Percentiles rank a stretch among this genome's conserved stretches.
Evolutionary conservation across 441 rosid species (phyloP).

Genomic region (Daphne laureola): DNA sequence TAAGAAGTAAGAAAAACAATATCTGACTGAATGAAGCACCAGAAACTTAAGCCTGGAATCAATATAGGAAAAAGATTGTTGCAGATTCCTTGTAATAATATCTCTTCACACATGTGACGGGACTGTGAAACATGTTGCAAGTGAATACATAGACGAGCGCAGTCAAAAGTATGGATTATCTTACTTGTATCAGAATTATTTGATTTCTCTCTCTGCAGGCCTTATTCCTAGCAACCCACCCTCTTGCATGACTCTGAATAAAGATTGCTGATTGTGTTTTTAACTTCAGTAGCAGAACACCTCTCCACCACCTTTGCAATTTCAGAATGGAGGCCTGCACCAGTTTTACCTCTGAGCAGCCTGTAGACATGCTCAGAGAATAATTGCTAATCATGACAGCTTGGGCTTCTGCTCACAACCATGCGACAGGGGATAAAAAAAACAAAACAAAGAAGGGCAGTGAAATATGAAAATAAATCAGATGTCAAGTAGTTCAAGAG

Average conservation of each 20-base stretch:
- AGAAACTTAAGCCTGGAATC: too few relatives aligned
- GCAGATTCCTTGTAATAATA: too few relatives aligned
- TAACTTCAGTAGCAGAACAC: slow-evolving; percentile 30
- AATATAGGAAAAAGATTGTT: too few relatives aligned
- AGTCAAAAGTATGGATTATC: slow-evolving; percentile 8
- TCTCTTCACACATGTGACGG: background rate
- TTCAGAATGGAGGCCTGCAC: slow-evolving; percentile 29
- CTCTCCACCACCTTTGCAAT: slow-evolving; percentile 91
- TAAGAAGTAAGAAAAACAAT: too few relatives aligned
- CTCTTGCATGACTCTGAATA: slow-evolving; percentile 57
- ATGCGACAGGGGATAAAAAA: slow-evolving; percentile 1
- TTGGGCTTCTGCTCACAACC: slow-evolving; percentile 30
- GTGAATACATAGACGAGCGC: background rate
- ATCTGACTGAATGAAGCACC: too few relatives aligned
- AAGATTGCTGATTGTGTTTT: slow-evolving; percentile 40
- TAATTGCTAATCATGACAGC: slow-evolving; percentile 13
- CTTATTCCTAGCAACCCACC: slow-evolving; percentile 47
- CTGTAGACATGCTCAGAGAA: slow-evolving; percentile 18
- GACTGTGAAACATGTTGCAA: background rate
- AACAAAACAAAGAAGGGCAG: too few relatives aligned
- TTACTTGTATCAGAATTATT: slow-evolving; percentile 63
- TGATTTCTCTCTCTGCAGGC: slow-evolving; percentile 31
- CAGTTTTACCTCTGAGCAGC: slow-evolving; percentile 22
- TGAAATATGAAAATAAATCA: background rate
- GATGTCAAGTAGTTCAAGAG: background rate